phyloP scores from a whole-genome alignment of 306 rosid genomes.

The Ziziphus jujuba region DNA sequence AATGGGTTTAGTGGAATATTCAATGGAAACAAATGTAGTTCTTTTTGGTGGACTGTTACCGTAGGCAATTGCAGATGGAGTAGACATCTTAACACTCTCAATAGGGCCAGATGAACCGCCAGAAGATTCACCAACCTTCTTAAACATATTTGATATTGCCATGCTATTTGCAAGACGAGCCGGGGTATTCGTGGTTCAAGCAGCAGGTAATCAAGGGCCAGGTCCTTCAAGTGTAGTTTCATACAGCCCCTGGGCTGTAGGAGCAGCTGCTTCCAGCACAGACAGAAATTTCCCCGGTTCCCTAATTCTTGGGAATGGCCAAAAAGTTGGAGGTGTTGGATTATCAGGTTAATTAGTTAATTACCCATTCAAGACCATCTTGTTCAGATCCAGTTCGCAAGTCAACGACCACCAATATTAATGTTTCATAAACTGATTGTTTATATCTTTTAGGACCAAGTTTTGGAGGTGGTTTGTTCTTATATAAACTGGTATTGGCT shows the following conservation, averaged over 20 bases:
- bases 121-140: slow-evolving; percentile 54
- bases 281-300: slow-evolving; percentile 55
- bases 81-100: slow-evolving; percentile 68
- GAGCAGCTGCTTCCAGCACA: slow-evolving; percentile 67
- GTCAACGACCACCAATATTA: slow-evolving; percentile 2
- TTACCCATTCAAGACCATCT: not conserved
- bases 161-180: slow-evolving; percentile 71
- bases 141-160: slow-evolving; percentile 52
- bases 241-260: slow-evolving; percentile 76
- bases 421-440: slow-evolving; percentile 6
- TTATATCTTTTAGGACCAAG: slow-evolving; percentile 46
- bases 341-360: slow-evolving; percentile 43
- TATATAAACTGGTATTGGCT: slow-evolving; percentile 60
- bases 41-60: not conserved
- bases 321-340: slow-evolving; percentile 47
- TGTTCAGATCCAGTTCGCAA: slow-evolving; percentile 1
- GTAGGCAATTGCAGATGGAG: slow-evolving; percentile 77
- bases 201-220: slow-evolving; percentile 85
- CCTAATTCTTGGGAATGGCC: slow-evolving; percentile 69
- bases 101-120: slow-evolving; percentile 78
- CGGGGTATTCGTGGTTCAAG: slow-evolving; percentile 81
- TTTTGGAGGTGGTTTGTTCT: slow-evolving; percentile 44
- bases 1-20: not conserved
- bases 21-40: not conserved
- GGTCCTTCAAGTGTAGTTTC: slow-evolving; percentile 57